These are phyloP conservation scores for Prunus yedoensis DNA, from an alignment of 331 rosid species.

Conservation along the genomic window DNA sequence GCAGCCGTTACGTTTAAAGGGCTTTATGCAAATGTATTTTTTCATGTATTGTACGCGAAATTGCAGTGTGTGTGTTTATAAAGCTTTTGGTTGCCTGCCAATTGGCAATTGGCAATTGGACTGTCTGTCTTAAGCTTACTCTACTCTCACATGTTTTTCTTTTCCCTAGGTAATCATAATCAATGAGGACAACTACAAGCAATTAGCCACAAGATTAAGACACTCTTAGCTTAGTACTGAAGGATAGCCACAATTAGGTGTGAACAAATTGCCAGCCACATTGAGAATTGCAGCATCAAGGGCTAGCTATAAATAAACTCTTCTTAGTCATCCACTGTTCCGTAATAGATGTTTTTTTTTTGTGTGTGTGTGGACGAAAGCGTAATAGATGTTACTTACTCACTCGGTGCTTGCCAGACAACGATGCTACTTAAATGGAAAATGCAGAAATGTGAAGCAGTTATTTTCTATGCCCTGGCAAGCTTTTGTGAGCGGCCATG, in stretches of 20 bases:
- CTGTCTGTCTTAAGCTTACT: too few species aligned
- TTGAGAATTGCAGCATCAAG: neutral
- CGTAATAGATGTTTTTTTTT: too few species aligned
- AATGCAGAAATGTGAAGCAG: neutral
- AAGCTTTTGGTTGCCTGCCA: neutral
- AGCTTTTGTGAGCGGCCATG: neutral
- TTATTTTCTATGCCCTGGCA: too few species aligned
- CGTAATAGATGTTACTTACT: neutral
- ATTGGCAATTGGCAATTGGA: neutral
- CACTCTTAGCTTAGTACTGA: neutral
- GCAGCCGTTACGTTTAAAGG: constrained; percentile 10
- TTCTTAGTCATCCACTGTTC: too few species aligned
- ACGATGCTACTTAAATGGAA: neutral
- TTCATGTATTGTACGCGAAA: neutral
- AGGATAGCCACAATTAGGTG: neutral
- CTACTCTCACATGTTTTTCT: too few species aligned
- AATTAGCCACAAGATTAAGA: neutral
- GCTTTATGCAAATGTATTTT: constrained; percentile 1
- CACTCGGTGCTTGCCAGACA: neutral
- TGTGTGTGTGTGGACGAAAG: too few species aligned
- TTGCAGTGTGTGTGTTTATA: neutral
- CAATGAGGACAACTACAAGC: neutral
- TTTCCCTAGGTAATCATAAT: neutral
- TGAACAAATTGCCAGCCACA: neutral
- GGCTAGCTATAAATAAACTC: too few species aligned